Percentiles rank a stretch among this genome's conserved stretches.
These are phyloP conservation scores for Parsonsia alboflavescens DNA, from an alignment of 257 asterid genomes.

Conservation along the genomic window DNA sequence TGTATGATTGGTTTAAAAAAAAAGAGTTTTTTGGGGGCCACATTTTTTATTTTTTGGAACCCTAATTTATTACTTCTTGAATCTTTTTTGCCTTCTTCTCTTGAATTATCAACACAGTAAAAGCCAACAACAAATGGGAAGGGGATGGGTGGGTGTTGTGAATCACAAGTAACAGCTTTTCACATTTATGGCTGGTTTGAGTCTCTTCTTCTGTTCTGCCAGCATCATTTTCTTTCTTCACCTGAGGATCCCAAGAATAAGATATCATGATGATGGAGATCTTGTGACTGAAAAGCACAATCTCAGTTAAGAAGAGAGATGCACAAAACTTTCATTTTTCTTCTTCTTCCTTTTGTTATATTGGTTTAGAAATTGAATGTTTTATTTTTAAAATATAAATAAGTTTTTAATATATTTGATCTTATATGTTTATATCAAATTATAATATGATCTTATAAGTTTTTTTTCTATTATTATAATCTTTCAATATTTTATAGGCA, in stretches of 20 bases:
- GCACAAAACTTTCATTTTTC: background rate
- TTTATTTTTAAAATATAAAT: too few species aligned
- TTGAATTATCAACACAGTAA: background rate
- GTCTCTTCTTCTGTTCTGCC: background rate
- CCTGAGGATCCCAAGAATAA: slow-evolving; percentile 8
- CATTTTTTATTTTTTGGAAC: background rate
- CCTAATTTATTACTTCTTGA: background rate
- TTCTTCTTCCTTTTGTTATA: background rate
- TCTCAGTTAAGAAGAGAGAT: background rate
- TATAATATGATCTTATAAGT: too few species aligned
- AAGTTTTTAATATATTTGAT: too few species aligned
- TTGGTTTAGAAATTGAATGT: too few species aligned
- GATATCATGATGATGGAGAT: background rate
- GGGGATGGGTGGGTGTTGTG: background rate
- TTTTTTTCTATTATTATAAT: too few species aligned
- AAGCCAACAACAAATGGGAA: slow-evolving; percentile 13
- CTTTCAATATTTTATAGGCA: too few species aligned
- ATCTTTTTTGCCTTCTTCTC: background rate
- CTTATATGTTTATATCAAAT: too few species aligned
- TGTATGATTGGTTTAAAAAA: background rate
- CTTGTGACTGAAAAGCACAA: slow-evolving; percentile 4
- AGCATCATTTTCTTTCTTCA: slow-evolving; percentile 3
- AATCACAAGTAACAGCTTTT: slow-evolving; percentile 9
- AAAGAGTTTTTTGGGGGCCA: background rate
- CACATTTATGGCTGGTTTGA: slow-evolving; percentile 1